Evolutionary conservation across 2,329 filamentous ascomycete genomes (phyloP).

Genomic region (Aspergillus fumigatiaffinis): DNA sequence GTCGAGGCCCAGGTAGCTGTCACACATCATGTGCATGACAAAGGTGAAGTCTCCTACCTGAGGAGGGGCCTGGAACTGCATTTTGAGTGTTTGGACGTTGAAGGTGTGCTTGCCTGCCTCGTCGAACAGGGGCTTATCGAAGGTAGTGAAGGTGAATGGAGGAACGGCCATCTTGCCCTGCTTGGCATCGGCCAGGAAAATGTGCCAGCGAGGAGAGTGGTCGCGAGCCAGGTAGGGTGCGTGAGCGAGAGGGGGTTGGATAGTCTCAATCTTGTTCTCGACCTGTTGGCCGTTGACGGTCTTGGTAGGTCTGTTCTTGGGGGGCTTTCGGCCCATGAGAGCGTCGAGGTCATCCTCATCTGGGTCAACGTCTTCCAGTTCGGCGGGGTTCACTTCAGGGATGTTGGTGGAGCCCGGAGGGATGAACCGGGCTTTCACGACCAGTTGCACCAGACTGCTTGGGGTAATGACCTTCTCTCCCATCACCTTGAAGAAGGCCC

Average conservation of each 20-base stretch:
- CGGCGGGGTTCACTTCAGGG: conserved; percentile 69
- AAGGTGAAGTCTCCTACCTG: conserved; percentile 92
- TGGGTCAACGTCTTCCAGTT: conserved; percentile 87
- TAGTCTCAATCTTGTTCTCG: conserved; percentile 58
- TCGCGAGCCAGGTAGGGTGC: conserved; percentile 89
- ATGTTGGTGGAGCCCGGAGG: conserved; percentile 76
- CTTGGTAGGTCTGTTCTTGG: conserved; percentile 63
- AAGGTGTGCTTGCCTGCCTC: conserved; percentile 82
- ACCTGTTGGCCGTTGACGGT: conserved; percentile 48
- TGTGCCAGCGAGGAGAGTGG: conserved; percentile 85
- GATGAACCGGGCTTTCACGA: conserved; percentile 91
- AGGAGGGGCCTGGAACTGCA: conserved; percentile 92
- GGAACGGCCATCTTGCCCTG: conserved; percentile 95
- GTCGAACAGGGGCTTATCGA: conserved; percentile 83
- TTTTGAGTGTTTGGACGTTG: conserved; percentile 92
- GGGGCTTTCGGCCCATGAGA: conserved; percentile 65
- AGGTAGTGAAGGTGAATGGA: conserved; percentile 89
- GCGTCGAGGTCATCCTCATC: conserved; percentile 90
- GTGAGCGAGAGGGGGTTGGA: conserved; percentile 80
- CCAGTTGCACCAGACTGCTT: conserved; percentile 85
- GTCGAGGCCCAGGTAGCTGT: conserved; percentile 93
- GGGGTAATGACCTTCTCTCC: conserved; percentile 92
- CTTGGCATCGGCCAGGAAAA: conserved; percentile 91
- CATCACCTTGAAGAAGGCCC: conserved; percentile 97
- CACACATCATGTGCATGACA: conserved; percentile 87